Evolutionary conservation across 768 basidiomycete genomes (phyloP).

Genomic region (Cystofilobasidium capitatum): DNA sequence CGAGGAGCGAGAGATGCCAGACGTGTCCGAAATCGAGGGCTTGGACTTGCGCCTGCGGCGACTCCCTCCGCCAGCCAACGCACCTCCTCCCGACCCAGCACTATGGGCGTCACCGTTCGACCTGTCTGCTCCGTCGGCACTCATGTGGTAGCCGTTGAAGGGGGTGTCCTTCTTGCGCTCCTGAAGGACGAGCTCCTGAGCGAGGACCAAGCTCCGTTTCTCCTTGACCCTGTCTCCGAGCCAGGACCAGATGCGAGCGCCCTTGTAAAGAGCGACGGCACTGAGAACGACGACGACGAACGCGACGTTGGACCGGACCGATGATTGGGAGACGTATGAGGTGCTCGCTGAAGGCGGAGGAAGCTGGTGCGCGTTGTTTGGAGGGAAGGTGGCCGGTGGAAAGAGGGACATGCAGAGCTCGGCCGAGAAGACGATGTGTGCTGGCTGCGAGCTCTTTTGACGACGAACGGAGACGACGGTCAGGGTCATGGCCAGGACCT

Average conservation of each 20-base stretch:
- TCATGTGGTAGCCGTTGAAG: not conserved
- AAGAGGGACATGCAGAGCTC: not conserved
- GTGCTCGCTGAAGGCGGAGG: not conserved
- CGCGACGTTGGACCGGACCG: not conserved
- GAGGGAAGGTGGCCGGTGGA: not conserved
- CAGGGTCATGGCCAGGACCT: no score
- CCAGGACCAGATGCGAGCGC: not conserved
- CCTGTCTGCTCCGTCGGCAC: no score
- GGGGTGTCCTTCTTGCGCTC: not conserved
- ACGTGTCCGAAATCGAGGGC: not conserved
- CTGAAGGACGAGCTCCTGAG: not conserved
- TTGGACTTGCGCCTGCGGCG: not conserved
- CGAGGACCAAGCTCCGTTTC: not conserved
- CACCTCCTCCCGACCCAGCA: no score
- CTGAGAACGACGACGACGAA: not conserved
- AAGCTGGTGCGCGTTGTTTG: not conserved
- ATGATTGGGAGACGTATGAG: not conserved
- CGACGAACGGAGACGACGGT: no score
- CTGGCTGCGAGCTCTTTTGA: no score
- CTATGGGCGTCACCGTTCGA: no score
- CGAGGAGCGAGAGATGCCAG: not conserved
- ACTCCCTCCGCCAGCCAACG: not conserved
- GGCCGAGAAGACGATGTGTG: no score
- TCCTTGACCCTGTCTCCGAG: not conserved
- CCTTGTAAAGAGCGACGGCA: not conserved